Evolutionary conservation across 805 yeast species (phyloP).

Genomic region (Osmozyma mogii): DNA sequence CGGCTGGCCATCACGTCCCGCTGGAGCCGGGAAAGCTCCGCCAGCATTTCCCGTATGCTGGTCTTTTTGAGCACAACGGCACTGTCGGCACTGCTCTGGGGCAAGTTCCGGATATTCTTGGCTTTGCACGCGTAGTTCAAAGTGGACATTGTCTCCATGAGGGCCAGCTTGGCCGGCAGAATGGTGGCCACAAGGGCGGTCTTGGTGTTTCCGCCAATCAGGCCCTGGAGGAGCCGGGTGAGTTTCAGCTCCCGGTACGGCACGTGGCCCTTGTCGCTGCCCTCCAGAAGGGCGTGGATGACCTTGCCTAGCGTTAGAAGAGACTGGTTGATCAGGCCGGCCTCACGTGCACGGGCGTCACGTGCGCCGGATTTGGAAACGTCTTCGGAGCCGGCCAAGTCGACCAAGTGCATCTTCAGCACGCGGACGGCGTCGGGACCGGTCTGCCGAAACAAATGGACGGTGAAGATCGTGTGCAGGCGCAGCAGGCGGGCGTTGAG

Average conservation of each 20-base stretch:
- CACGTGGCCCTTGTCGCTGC: conserved; percentile 42
- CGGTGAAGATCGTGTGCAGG: conserved; percentile 70
- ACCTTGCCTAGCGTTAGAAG: conserved; percentile 83
- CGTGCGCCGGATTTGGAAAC: conserved; percentile 81
- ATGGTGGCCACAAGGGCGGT: conserved; percentile 84
- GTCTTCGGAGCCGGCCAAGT: conserved; percentile 93
- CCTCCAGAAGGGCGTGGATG: conserved; percentile 47
- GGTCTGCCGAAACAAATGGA: conserved; percentile 44
- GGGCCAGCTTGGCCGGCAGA: conserved; percentile 69
- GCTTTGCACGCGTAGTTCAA: conserved; percentile 85
- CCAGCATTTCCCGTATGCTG: conserved; percentile 44
- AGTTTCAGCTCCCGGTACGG: conserved; percentile 83
- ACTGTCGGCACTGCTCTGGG: conserved; percentile 38
- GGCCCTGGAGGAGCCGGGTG: conserved; percentile 67
- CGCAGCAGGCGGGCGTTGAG: conserved; percentile 68
- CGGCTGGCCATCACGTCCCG: conserved; percentile 57
- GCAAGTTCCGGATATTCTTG: conserved; percentile 62
- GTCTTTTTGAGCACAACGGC: conserved; percentile 42
- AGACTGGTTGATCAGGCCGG: conserved; percentile 88
- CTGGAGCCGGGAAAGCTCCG: conserved; percentile 48
- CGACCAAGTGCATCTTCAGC: conserved; percentile 78
- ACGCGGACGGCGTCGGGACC: conserved; percentile 27
- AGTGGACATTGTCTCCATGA: conserved; percentile 81
- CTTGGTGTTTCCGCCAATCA: conserved; percentile 81
- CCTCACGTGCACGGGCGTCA: conserved; percentile 82